Evolutionary conservation across 2,329 filamentous ascomycete genomes (phyloP).

Genomic region (Arthrinium phaeospermum): DNA sequence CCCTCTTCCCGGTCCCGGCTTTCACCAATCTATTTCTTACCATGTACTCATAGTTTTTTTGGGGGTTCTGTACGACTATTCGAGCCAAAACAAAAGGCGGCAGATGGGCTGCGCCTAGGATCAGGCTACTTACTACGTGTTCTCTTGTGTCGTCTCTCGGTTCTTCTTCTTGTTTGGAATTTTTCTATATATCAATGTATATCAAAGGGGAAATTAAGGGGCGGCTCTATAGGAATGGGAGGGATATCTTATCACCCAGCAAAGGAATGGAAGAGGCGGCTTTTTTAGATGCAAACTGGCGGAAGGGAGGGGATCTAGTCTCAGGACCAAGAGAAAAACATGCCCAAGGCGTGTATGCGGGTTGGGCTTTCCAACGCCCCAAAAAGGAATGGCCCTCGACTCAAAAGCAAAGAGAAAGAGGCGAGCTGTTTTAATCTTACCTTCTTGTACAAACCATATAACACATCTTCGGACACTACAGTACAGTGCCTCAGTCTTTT

Average conservation of each 20-base stretch:
- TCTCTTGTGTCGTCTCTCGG: neutral
- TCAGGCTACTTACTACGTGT: neutral
- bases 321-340: neutral
- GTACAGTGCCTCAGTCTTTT: neutral
- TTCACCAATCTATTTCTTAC: neutral
- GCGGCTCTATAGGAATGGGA: neutral
- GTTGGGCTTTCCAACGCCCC: neutral
- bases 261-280: neutral
- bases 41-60: neutral
- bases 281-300: neutral
- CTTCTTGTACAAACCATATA: neutral
- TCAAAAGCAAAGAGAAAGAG: neutral
- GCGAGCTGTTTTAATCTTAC: neutral
- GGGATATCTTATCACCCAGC: conserved; percentile 6
- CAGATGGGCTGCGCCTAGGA: neutral
- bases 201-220: neutral
- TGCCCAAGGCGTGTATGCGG: neutral
- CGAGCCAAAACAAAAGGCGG: neutral
- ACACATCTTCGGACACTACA: neutral
- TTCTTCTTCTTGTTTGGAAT: neutral
- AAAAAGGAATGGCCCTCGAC: neutral
- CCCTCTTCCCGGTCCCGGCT: neutral
- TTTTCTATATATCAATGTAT: neutral
- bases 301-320: neutral
- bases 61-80: neutral